Percentiles rank a stretch among this genome's conserved stretches.
phyloP scores from a whole-genome alignment of 2,329 filamentous ascomycete genomes.

The Diaporthe eres region DNA sequence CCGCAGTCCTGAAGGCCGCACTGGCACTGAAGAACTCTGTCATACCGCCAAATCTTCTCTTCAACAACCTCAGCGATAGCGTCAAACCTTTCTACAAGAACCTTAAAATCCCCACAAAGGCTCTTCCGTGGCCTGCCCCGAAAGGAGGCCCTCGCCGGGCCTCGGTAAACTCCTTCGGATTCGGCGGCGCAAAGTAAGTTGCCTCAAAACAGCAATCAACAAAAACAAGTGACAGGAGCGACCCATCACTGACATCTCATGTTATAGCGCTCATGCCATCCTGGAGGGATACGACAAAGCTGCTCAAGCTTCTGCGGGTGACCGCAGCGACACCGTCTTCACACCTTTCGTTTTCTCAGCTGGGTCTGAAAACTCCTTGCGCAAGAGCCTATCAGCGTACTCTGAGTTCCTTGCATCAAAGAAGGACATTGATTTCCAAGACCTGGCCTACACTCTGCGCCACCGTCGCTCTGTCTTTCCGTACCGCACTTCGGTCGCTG shows the following conservation, averaged over 20 bases:
- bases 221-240: too few relatives aligned
- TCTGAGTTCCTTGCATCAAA: too few relatives aligned
- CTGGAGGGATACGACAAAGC: not conserved
- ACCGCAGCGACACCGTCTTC: not conserved
- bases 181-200: too few relatives aligned
- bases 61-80: conserved; percentile 52
- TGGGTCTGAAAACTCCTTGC: conserved; percentile 49
- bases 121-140: not conserved
- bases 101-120: conserved; percentile 42
- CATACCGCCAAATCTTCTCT: conserved; percentile 54
- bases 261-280: too few relatives aligned
- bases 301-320: not conserved
- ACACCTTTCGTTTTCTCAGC: conserved; percentile 50
- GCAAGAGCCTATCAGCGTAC: not conserved
- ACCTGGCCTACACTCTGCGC: too few relatives aligned
- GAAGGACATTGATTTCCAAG: too few relatives aligned
- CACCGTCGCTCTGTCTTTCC: too few relatives aligned
- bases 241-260: too few relatives aligned
- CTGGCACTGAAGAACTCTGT: conserved; percentile 52
- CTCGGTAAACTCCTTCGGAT: conserved; percentile 3
- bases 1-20: too few relatives aligned
- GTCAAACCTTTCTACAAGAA: conserved; percentile 49
- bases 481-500: too few relatives aligned
- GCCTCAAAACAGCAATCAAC: not conserved
- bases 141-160: not conserved